phyloP scores from a whole-genome alignment of 1,284 basidiomycete genomes.

The Coniferiporia weirii region DNA sequence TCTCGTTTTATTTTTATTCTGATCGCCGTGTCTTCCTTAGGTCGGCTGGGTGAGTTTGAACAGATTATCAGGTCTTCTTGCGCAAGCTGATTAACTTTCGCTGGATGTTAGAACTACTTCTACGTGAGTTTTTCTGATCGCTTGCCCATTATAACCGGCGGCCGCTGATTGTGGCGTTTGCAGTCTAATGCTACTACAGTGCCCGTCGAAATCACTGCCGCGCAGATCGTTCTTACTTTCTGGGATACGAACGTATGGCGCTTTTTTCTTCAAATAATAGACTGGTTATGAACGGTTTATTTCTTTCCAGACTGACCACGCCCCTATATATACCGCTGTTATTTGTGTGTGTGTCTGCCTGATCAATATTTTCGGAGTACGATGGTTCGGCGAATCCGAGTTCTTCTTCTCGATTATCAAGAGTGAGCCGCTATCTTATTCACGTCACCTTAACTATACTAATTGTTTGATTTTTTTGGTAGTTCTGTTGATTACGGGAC shows the following conservation, averaged over 20 bases:
- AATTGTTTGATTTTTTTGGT: constrained; percentile 5
- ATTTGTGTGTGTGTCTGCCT: constrained; percentile 53
- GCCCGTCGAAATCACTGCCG: constrained; percentile 20
- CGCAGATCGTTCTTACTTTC: constrained; percentile 62
- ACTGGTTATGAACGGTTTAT: neutral
- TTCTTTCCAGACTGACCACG: constrained; percentile 38
- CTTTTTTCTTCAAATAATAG: neutral
- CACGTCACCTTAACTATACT: neutral
- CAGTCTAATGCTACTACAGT: constrained; percentile 19
- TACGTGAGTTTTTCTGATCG: constrained; percentile 11
- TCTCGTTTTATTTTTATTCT: neutral
- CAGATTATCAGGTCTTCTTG: neutral
- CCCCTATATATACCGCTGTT: constrained; percentile 59
- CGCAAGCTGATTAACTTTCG: neutral
- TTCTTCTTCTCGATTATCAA: constrained; percentile 63
- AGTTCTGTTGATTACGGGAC: constrained; percentile 54
- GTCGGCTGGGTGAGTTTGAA: constrained; percentile 11
- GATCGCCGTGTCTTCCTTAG: neutral
- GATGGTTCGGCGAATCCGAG: constrained; percentile 67
- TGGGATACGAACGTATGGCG: constrained; percentile 61
- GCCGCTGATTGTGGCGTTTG: neutral
- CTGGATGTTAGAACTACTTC: constrained; percentile 19
- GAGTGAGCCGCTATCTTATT: constrained; percentile 31
- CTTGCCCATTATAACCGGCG: neutral
- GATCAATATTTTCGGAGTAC: constrained; percentile 76